Conservation (phyloP, 768 basidiomycete species). For the Daedaleopsis nitida region DNA sequence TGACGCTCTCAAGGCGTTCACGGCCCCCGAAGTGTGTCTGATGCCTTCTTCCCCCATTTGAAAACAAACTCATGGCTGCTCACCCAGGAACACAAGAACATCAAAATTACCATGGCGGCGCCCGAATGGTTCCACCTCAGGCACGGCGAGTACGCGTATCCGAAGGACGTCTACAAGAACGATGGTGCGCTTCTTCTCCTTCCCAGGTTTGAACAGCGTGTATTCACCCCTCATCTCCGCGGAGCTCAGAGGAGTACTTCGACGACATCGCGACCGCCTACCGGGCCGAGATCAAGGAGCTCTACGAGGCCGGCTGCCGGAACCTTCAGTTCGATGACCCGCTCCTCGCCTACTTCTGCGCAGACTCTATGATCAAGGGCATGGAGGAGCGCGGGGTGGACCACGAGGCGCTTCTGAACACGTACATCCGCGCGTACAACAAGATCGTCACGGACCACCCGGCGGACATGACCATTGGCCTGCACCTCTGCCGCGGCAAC, state of each 20-base stretch:
- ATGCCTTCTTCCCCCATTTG: background rate
- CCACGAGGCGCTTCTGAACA: slow-evolving; percentile 63
- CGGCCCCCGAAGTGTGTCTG: slow-evolving; percentile 50
- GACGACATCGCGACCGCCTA: slow-evolving; percentile 51
- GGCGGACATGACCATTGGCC: slow-evolving; percentile 51
- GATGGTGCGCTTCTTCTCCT: slow-evolving; percentile 46
- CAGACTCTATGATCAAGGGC: slow-evolving; percentile 51
- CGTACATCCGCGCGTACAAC: slow-evolving; percentile 66
- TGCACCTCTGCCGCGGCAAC: slow-evolving; percentile 62
- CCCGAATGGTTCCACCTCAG: slow-evolving; percentile 75
- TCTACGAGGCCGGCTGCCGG: slow-evolving; percentile 46
- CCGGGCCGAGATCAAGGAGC: slow-evolving; percentile 43
- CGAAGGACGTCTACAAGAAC: slow-evolving; percentile 57
- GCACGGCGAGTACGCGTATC: slow-evolving; percentile 64
- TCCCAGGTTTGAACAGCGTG: slow-evolving; percentile 11
- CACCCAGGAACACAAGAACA: slow-evolving; percentile 58
- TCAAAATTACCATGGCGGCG: slow-evolving; percentile 73
- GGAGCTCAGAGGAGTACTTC: slow-evolving; percentile 44
- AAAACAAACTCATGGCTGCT: background rate
- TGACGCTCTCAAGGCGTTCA: slow-evolving; percentile 57
- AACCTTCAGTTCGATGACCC: slow-evolving; percentile 53
- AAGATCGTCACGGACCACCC: slow-evolving; percentile 54
- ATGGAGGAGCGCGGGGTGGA: slow-evolving; percentile 65
- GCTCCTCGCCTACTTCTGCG: slow-evolving; percentile 64
- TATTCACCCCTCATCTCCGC: background rate